phyloP scores from a whole-genome alignment of 2,329 filamentous ascomycete genomes.

The Byssochlamys sp. region DNA sequence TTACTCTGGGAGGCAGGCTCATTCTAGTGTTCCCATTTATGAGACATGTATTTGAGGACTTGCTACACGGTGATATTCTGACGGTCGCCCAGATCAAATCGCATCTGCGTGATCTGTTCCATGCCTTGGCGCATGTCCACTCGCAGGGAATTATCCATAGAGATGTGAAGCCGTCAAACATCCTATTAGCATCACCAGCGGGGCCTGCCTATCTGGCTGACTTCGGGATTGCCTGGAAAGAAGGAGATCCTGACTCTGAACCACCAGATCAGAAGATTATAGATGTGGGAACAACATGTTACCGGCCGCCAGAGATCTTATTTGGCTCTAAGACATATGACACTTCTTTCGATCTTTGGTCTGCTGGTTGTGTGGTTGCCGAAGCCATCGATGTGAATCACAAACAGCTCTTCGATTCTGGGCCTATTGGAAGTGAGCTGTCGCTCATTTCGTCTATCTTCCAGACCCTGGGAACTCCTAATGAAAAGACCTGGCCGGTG shows the following conservation, averaged over 20 bases:
- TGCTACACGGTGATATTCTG: slow-evolving; percentile 47
- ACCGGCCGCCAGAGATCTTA: slow-evolving; percentile 79
- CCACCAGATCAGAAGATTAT: slow-evolving; percentile 62
- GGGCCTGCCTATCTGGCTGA: slow-evolving; percentile 75
- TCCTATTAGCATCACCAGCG: slow-evolving; percentile 58
- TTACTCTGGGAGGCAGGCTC: slow-evolving; percentile 58
- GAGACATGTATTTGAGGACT: slow-evolving; percentile 58
- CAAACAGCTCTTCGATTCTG: slow-evolving; percentile 68
- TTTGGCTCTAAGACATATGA: slow-evolving; percentile 73
- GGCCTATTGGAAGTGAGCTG: slow-evolving; percentile 83
- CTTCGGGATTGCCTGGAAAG: slow-evolving; percentile 85
- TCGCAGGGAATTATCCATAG: slow-evolving; percentile 71
- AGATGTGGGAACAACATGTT: slow-evolving; percentile 86
- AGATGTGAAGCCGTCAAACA: slow-evolving; percentile 86
- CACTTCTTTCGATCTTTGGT: slow-evolving; percentile 76
- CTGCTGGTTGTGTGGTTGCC: slow-evolving; percentile 70
- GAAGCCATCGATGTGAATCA: slow-evolving; percentile 54
- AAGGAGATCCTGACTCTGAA: slow-evolving; percentile 51
- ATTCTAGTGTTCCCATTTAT: slow-evolving; percentile 80
- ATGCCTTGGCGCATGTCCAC: slow-evolving; percentile 64
- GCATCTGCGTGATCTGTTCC: slow-evolving; percentile 59
- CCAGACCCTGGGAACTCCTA: slow-evolving; percentile 78
- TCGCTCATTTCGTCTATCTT: slow-evolving; percentile 88
- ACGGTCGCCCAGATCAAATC: slow-evolving; percentile 31
- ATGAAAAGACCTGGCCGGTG: slow-evolving; percentile 70